A percentile compares a stretch with the other conserved stretches of the same genome.
These are phyloP conservation scores for Triticum urartu DNA, from an alignment of 176 grass and related monocot species.

Conservation along the genomic window DNA sequence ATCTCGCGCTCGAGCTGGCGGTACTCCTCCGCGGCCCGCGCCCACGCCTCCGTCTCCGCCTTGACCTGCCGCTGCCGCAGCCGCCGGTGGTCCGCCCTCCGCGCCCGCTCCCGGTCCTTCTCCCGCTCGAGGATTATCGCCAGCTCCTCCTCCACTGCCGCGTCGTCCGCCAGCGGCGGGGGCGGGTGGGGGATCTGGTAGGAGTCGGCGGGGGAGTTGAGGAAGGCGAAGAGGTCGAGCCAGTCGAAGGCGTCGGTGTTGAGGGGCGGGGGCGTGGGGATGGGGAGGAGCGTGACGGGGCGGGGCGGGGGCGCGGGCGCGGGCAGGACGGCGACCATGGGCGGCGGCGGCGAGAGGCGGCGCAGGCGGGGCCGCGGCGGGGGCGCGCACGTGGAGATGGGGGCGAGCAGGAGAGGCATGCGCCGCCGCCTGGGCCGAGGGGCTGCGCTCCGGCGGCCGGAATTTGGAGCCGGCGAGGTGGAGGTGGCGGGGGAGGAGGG, in stretches of 20 bases:
- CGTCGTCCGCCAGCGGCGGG: background rate
- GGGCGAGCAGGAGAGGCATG: slow-evolving; percentile 53
- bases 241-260: slow-evolving; percentile 43
- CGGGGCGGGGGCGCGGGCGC: slow-evolving; percentile 11
- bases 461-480: background rate
- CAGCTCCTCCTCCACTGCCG: slow-evolving; percentile 5
- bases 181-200: slow-evolving; percentile 25
- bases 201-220: slow-evolving; percentile 48
- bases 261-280: slow-evolving; percentile 24
- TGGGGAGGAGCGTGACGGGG: background rate
- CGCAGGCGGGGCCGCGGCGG: slow-evolving; percentile 44
- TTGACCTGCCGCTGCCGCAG: slow-evolving; percentile 72
- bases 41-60: slow-evolving; percentile 92
- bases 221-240: slow-evolving; percentile 64
- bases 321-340: slow-evolving; percentile 35
- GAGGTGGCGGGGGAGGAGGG: background rate
- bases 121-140: background rate
- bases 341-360: slow-evolving; percentile 53
- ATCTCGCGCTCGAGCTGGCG: slow-evolving; percentile 83
- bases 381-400: slow-evolving; percentile 41
- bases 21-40: slow-evolving; percentile 80
- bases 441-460: background rate
- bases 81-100: slow-evolving; percentile 45
- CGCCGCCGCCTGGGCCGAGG: slow-evolving; percentile 9
- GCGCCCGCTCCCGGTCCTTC: slow-evolving; percentile 16